Conservation (phyloP, 371 early-diverging fungal genomes). For the Umbelopsis sp. region DNA sequence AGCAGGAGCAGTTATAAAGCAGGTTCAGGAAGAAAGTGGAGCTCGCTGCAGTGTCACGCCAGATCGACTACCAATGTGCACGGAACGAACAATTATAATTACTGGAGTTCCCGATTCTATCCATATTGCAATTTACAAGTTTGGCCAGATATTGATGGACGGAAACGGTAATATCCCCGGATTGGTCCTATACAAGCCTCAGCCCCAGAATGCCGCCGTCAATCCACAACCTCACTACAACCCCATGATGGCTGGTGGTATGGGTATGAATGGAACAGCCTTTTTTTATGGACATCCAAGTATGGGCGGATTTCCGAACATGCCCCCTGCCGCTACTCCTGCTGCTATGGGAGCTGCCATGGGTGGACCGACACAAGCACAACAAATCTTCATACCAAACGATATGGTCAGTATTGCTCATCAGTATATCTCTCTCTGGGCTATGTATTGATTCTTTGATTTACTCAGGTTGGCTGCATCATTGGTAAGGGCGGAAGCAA, state of each 20-base stretch:
- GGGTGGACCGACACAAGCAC: constrained; percentile 50
- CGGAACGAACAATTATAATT: constrained; percentile 86
- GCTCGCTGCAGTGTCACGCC: constrained; percentile 84
- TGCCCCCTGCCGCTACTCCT: constrained; percentile 30
- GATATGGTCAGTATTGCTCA: constrained; percentile 61
- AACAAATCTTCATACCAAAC: constrained; percentile 83
- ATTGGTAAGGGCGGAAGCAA: constrained; percentile 88
- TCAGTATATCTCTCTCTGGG: background rate
- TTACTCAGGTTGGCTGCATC: constrained; percentile 69
- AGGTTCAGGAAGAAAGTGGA: constrained; percentile 86
- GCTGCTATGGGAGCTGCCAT: constrained; percentile 28
- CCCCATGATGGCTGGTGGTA: constrained; percentile 43
- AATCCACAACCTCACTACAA: constrained; percentile 20
- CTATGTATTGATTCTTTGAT: background rate
- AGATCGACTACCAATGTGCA: constrained; percentile 72
- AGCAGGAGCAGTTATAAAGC: constrained; percentile 84
- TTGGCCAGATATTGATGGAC: constrained; percentile 68
- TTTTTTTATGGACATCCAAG: constrained; percentile 27
- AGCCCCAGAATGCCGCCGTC: constrained; percentile 35
- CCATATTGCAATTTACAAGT: constrained; percentile 78
- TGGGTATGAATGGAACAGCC: constrained; percentile 32
- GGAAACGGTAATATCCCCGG: constrained; percentile 41
- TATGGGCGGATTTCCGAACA: constrained; percentile 24
- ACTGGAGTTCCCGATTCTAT: constrained; percentile 81
- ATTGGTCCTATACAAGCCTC: constrained; percentile 64